Evolutionary conservation across 1,139 yeast genomes (phyloP), one percentile per base, ranked within the genome.

Genomic region (Nakaseomyces glabratus): DNA sequence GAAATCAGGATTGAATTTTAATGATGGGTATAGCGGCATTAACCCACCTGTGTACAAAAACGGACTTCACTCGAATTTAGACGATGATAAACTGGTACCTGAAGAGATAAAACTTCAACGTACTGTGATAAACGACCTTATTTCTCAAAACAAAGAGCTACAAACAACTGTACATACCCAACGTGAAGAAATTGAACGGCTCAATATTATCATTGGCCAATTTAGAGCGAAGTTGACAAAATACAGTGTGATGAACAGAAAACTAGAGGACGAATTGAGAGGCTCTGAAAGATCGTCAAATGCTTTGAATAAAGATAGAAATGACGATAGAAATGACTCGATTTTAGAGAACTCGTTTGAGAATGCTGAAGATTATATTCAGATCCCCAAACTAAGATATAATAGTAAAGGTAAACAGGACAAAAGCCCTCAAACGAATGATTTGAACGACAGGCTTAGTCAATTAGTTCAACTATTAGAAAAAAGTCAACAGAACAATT

Each of bases 291-390:
- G 7, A 14, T 8, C 9, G 8, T 4, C 19, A 10, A 14, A 20
- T 9, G 3, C 10, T 15, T 24, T 20, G 2, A 18, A 18, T 10
- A n/a, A n/a, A n/a, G 21, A n/a, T 17, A 17, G 14, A 3, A 14
- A 10, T 4, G 16, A 15, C 4, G n/a, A n/a, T n/a, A n/a, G n/a
- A n/a, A 26, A 18, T 2, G 30, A 26, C 4, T 11, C n/a, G 4
- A 17, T 21, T 10, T 26, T 18, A n/a, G 30, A 37, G 22, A 30
- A 25, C 11, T 21, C 33, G 4, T 30, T 29, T 13, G 38, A 39
- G 17, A 16, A 31, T 23, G 38, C 32, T 14, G 20, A 29, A 22
- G 46, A 43, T 31, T 35, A 37, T 34, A 40, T 41, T 24, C 42
- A 40, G 23, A 20, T 41, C 11, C 39, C 39, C 18, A 41, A 43